Base-by-base conservation (phyloP, 345 rosid genomes). In the Sonneratia caseolaris region DNA sequence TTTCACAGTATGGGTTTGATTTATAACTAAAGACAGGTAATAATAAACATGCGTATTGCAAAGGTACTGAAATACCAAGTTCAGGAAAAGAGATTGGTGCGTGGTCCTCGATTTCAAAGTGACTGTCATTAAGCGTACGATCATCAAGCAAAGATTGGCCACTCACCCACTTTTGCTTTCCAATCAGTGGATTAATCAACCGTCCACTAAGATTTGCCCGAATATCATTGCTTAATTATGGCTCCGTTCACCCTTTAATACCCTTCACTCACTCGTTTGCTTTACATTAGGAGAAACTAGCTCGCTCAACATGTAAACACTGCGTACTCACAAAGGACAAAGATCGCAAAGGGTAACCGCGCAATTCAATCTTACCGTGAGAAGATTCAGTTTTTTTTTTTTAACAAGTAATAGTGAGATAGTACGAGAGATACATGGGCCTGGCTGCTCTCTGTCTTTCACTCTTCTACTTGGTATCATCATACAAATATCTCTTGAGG, bases 211-310 rank as follows among this genome's bases (percentile, higher is more conserved):
- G 21, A 59, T 59, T 24, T 21, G 22, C 13, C 11, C 64, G 24
- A 53, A 18, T 59, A 59, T 59, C 64, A 59, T 59, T 59, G 8
- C 64, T 59, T 59, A 59, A 59, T 59, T n/a, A 59, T 59, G 12
- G 64, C 12, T 48, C 53, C 15, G 14, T 48, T 7, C 5, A 22
- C 35, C 24, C 22, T 3, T 18, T 22, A 7, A 24, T 22, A 3
- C 36, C 5, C 18, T 18, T 27, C 32, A 27, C 9, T 27, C 32
- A 27, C 9, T 21, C 36, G 24, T 27, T 27, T 27, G 1, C 32
- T 27, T 24, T 8, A 59, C 21, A 22, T 24, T 9, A 5, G 59
- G 22, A 2, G 64, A 27, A 59, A 21, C 5, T 48, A 48, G 18
- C 18, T 11, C 14, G 53, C 18, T 48, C 12, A 48, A 3, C 18